Conservation (phyloP, 176 grass and related monocot species). For the Dendrocalamus sinicus region DNA sequence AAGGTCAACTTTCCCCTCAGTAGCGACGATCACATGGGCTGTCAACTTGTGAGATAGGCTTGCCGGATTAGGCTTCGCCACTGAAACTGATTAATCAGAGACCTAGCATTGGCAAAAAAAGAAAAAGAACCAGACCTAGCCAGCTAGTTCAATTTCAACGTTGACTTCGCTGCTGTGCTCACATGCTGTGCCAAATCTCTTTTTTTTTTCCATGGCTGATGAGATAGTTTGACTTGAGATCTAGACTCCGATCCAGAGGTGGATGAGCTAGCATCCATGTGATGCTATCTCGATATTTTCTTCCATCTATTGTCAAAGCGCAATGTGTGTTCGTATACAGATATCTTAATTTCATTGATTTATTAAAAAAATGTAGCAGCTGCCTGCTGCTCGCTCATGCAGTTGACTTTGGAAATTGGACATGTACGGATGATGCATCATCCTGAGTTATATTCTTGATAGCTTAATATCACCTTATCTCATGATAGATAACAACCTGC, state of each 20-base stretch:
- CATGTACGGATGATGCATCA: slow-evolving; percentile 14
- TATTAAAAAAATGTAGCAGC: not conserved
- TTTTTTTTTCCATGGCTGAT: not conserved
- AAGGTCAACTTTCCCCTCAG: too few species aligned
- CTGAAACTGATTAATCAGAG: not conserved
- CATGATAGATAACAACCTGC: not conserved
- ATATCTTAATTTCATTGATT: not conserved
- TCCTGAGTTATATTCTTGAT: not conserved
- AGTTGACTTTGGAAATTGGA: slow-evolving; percentile 21
- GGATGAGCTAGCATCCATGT: slow-evolving; percentile 23
- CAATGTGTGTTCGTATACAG: not conserved
- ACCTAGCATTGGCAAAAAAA: not conserved
- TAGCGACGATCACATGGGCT: too few species aligned
- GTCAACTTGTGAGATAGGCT: not conserved
- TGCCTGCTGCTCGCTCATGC: not conserved
- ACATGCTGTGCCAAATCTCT: not conserved
- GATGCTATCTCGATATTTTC: not conserved
- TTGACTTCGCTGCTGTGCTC: not conserved
- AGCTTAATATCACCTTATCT: not conserved
- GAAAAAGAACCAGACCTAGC: not conserved
- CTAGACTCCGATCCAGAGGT: not conserved
- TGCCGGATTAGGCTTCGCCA: not conserved
- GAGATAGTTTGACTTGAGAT: slow-evolving; percentile 26
- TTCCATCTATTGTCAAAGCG: not conserved
- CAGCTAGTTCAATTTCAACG: too few species aligned